Conservation (phyloP, 2,329 filamentous ascomycete species). For the Capronia coronata region DNA sequence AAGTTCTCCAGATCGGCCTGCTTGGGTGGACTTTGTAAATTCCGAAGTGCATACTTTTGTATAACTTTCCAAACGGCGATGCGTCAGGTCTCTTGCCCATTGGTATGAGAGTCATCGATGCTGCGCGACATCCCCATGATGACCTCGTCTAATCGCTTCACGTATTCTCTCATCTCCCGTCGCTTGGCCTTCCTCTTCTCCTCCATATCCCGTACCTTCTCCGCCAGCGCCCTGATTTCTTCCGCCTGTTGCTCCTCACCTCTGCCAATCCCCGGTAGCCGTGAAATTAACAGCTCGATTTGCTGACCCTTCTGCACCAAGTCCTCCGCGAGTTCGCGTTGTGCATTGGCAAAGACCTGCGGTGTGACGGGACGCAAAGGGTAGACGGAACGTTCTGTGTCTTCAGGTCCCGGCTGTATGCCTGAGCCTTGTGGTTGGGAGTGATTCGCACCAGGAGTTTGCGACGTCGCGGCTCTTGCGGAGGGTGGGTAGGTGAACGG, state of each 20-base stretch:
- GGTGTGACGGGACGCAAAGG: conserved; percentile 39
- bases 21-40: no score
- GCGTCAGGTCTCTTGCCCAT: conserved; percentile 8
- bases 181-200: conserved; percentile 38
- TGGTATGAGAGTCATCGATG: conserved; percentile 14
- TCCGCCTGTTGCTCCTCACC: conserved; percentile 42
- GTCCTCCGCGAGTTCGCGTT: conserved; percentile 44
- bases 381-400: conserved; percentile 30
- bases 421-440: neutral
- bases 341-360: conserved; percentile 38
- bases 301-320: conserved; percentile 47
- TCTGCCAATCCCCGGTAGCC: conserved; percentile 42
- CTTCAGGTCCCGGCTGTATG: conserved; percentile 22
- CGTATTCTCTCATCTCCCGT: conserved; percentile 38
- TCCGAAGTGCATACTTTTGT: no score
- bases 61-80: neutral
- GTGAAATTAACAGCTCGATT: conserved; percentile 44
- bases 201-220: conserved; percentile 41
- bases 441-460: conserved; percentile 32
- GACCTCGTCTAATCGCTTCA: conserved; percentile 39
- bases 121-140: conserved; percentile 26
- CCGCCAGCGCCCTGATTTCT: conserved; percentile 39
- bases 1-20: no score
- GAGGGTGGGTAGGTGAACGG: conserved; percentile 33
- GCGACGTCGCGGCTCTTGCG: conserved; percentile 19